phyloP scores from a whole-genome alignment of 345 rosid genomes.

The Moricandia arvensis region DNA sequence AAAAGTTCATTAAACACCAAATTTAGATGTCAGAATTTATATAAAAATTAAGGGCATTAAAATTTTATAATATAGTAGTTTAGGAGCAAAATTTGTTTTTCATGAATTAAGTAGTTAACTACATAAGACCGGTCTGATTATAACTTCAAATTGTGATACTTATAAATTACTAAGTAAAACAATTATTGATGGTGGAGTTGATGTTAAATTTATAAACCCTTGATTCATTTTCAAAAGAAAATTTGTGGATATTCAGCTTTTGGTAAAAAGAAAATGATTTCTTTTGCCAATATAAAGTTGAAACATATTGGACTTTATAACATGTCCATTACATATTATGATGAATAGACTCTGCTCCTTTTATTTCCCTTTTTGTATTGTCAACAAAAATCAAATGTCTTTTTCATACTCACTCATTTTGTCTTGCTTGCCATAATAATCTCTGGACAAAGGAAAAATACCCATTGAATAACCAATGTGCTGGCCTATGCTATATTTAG shows the following conservation, averaged over 20 bases:
- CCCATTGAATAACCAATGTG: constrained; percentile 9
- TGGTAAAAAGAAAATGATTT: background rate
- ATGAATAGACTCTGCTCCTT: constrained; percentile 6
- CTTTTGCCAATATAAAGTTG: constrained; percentile 35
- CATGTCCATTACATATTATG: constrained; percentile 35
- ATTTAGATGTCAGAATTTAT: background rate
- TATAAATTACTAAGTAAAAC: background rate
- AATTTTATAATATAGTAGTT: background rate
- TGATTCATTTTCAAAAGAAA: background rate
- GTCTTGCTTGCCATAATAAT: constrained; percentile 36
- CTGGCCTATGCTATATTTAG: constrained; percentile 23
- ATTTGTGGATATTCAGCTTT: constrained; percentile 16
- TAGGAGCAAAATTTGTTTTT: background rate
- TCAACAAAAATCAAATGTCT: constrained; percentile 52
- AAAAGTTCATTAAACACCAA: no score
- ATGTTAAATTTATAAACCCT: background rate
- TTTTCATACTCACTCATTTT: constrained; percentile 41
- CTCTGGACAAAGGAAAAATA: constrained; percentile 21
- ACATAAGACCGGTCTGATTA: background rate
- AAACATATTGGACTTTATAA: constrained; percentile 35
- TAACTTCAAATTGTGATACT: background rate
- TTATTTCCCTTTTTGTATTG: constrained; percentile 41
- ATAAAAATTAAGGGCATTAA: background rate
- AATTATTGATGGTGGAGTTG: background rate
- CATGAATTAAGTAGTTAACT: background rate